Evolutionary conservation across 257 asterid genomes (phyloP).

Genomic region (Nicotiana undulata): DNA sequence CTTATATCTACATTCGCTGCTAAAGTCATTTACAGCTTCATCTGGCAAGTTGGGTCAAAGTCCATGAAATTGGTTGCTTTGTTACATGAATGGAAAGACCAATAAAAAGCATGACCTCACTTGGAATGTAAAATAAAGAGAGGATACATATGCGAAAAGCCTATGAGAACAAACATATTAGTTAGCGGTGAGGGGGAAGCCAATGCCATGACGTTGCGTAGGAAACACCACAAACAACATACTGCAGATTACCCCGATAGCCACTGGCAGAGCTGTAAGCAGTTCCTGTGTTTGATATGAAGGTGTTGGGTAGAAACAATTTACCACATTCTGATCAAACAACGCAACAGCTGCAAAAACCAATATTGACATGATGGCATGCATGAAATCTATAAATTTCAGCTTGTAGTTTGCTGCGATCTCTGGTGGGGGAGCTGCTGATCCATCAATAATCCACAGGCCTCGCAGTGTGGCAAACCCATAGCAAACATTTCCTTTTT

Average conservation of each 20-base stretch:
- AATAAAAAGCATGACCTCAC: background rate
- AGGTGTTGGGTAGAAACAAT: conserved; percentile 77
- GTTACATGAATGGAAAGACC: background rate
- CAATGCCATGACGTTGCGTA: conserved; percentile 80
- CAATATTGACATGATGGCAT: conserved; percentile 78
- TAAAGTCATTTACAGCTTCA: background rate
- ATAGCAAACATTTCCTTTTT: conserved; percentile 51
- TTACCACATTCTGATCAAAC: conserved; percentile 63
- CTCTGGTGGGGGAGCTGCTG: conserved; percentile 38
- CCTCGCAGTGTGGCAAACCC: conserved; percentile 73
- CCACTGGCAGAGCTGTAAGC: conserved; percentile 75
- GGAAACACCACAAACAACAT: conserved; percentile 84
- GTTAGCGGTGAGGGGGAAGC: conserved; percentile 60
- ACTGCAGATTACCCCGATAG: conserved; percentile 75
- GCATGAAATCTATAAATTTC: conserved; percentile 63
- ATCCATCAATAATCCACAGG: conserved; percentile 80
- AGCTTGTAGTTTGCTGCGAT: conserved; percentile 50
- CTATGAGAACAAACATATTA: background rate
- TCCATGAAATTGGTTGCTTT: background rate
- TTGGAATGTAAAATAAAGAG: background rate
- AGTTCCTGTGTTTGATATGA: conserved; percentile 45
- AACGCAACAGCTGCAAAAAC: conserved; percentile 73
- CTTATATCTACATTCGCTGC: background rate
- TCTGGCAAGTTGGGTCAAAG: background rate
- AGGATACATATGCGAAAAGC: background rate